These are phyloP conservation scores for Oxytropis ochrocephala DNA, from an alignment of 306 rosid genomes.

Conservation along the genomic window DNA sequence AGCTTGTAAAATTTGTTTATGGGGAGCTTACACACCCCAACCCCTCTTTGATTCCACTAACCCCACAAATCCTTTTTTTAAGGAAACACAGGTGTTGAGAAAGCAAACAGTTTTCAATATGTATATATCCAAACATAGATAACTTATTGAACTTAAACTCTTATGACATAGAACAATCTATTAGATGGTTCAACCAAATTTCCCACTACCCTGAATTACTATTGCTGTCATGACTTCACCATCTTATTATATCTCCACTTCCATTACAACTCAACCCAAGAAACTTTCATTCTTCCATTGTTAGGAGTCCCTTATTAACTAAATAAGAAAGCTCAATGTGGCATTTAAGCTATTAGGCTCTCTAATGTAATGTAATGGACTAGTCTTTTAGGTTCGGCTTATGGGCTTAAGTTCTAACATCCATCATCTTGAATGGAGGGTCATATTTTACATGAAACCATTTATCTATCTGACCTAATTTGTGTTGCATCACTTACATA, in stretches of 20 bases:
- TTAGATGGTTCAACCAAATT: too few relatives aligned
- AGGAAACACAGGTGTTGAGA: background rate
- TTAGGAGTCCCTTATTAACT: too few relatives aligned
- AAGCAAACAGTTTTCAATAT: background rate
- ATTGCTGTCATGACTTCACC: background rate
- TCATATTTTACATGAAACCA: background rate
- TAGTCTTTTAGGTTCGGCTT: too few relatives aligned
- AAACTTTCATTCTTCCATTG: background rate
- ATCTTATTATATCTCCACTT: background rate
- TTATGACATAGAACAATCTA: background rate
- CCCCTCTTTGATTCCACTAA: background rate
- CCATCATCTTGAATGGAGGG: background rate
- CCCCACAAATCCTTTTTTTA: background rate
- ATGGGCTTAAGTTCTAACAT: too few relatives aligned
- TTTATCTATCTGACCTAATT: background rate
- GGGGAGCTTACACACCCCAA: background rate
- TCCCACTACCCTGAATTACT: background rate
- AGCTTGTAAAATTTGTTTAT: background rate
- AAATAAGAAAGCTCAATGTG: too few relatives aligned
- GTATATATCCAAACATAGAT: background rate
- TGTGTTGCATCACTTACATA: background rate
- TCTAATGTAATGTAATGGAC: too few relatives aligned
- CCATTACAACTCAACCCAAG: background rate
- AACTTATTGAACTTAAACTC: too few relatives aligned
- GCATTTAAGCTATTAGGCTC: too few relatives aligned